A percentile compares a stretch with the other conserved stretches of the same genome.
These are phyloP conservation scores for Amanita rubescens DNA, from an alignment of 768 basidiomycete genomes.

Conservation along the genomic window DNA sequence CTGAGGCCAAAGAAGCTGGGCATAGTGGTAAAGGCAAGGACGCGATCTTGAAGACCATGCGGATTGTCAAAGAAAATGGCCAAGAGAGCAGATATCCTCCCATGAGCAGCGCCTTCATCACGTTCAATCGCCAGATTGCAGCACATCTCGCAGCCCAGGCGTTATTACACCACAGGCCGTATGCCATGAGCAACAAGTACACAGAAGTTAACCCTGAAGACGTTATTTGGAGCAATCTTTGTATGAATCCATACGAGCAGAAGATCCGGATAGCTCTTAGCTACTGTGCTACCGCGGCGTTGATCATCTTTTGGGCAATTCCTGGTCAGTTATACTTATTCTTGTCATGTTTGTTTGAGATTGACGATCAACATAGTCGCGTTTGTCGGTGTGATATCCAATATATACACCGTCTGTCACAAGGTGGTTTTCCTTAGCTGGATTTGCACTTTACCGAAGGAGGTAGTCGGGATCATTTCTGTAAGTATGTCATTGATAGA, in stretches of 20 bases:
- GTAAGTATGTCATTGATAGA: constrained; percentile 15
- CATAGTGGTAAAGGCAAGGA: constrained; percentile 8
- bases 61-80: constrained; percentile 7
- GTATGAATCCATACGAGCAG: constrained; percentile 83
- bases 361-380: constrained; percentile 38
- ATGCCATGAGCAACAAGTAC: constrained; percentile 69
- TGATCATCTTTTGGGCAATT: constrained; percentile 86
- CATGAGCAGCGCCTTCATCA: constrained; percentile 73
- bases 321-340: constrained; percentile 45
- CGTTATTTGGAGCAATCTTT: constrained; percentile 88
- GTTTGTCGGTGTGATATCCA: constrained; percentile 82
- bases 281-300: constrained; percentile 66
- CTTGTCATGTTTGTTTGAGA: neutral
- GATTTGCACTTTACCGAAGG: constrained; percentile 63
- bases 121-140: constrained; percentile 88
- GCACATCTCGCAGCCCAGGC: constrained; percentile 82
- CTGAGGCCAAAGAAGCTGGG: constrained; percentile 9
- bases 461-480: constrained; percentile 71
- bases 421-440: constrained; percentile 70
- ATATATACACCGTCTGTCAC: constrained; percentile 61
- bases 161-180: constrained; percentile 74
- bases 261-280: constrained; percentile 56
- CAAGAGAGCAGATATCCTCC: constrained; percentile 43
- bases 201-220: constrained; percentile 82
- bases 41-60: constrained; percentile 6